These are phyloP conservation scores for Ascochyta viciae-villosae DNA, from an alignment of 2,329 filamentous ascomycete species.

Conservation along the genomic window DNA sequence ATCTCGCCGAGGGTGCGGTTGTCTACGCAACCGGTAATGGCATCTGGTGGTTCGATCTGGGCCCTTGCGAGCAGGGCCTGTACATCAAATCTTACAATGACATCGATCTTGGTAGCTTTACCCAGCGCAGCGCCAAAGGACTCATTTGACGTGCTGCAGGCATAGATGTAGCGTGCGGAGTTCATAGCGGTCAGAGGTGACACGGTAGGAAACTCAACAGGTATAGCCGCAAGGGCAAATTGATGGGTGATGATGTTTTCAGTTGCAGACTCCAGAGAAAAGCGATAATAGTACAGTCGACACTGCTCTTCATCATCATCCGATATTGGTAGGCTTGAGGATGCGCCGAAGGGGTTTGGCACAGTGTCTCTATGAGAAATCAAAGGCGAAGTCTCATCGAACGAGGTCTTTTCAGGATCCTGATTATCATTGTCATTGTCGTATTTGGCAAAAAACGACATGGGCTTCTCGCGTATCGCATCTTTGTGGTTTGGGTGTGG, in stretches of 20 bases:
- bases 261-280: constrained; percentile 53
- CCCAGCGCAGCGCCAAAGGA: constrained; percentile 68
- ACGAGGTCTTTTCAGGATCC: constrained; percentile 37
- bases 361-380: constrained; percentile 5
- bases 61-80: constrained; percentile 62
- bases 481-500: constrained; percentile 37
- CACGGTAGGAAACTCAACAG: constrained; percentile 72
- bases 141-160: constrained; percentile 66
- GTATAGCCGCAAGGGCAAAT: constrained; percentile 69
- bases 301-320: constrained; percentile 68
- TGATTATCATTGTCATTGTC: constrained; percentile 40
- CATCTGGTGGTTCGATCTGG: constrained; percentile 52
- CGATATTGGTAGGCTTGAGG: constrained; percentile 32
- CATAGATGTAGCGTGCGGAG: constrained; percentile 68
- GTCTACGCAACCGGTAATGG: constrained; percentile 69
- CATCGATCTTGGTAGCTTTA: constrained; percentile 70
- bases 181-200: constrained; percentile 64
- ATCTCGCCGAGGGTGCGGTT: constrained; percentile 62
- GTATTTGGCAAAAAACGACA: constrained; percentile 58
- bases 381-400: constrained; percentile 35
- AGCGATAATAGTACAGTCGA: constrained; percentile 73
- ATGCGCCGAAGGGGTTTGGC: constrained; percentile 15
- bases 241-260: constrained; percentile 62
- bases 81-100: constrained; percentile 68
- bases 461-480: constrained; percentile 46